phyloP scores from a whole-genome alignment of 2,329 filamentous ascomycete species.

The Ilyonectria mors-panacis region DNA sequence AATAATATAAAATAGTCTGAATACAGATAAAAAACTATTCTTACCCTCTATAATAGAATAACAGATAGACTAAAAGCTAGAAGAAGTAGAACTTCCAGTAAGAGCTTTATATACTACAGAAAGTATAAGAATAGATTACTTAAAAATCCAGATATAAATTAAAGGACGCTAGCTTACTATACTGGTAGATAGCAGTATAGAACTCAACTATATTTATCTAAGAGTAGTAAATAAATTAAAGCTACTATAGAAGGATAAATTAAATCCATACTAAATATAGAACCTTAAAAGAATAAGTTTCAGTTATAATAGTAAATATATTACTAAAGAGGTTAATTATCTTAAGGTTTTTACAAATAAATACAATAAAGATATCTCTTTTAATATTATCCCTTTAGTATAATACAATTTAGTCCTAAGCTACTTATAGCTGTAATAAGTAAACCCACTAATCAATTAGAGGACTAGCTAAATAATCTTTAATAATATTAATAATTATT shows the following conservation, averaged over 20 bases:
- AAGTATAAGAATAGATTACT: too few relatives aligned
- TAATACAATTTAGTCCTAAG: not conserved
- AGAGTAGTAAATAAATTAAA: slow-evolving; percentile 4
- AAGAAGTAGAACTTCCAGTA: too few relatives aligned
- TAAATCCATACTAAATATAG: not conserved
- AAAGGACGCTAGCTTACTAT: not conserved
- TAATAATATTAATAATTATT: not conserved
- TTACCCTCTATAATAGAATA: too few relatives aligned
- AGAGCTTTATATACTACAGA: too few relatives aligned
- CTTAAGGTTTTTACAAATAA: not conserved
- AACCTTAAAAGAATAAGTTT: not conserved
- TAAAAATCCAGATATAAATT: not conserved
- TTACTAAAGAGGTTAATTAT: not conserved
- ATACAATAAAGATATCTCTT: not conserved
- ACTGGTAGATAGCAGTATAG: not conserved
- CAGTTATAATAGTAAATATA: slow-evolving; percentile 4
- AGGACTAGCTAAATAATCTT: not conserved
- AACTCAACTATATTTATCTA: slow-evolving; percentile 3
- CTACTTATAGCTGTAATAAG: not conserved
- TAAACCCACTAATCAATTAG: not conserved
- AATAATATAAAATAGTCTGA: too few relatives aligned
- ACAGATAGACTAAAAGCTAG: too few relatives aligned
- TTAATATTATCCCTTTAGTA: not conserved
- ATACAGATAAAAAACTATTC: too few relatives aligned
- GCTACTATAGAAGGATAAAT: not conserved